Evolutionary conservation across 306 rosid species (phyloP).

Genomic region (cucumber (Cucumis sativus)): Cucumber_9930_V3 NC_026657.2:27509001-27509500

Average conservation of each 20-base stretch:
- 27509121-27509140: not conserved
- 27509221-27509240: not conserved
- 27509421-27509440: constrained; percentile 56
- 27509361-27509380: constrained; percentile 95
- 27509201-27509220: not conserved
- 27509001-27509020: not conserved
- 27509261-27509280: not conserved
- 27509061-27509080: not conserved
- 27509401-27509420: constrained; percentile 62
- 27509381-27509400: constrained; percentile 94
- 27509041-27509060: not conserved
- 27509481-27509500: constrained; percentile 54
- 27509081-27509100: not conserved
- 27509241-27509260: not conserved
- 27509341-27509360: constrained; percentile 87
- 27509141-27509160: not conserved
- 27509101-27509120: not conserved
- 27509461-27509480: constrained; percentile 64
- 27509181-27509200: not conserved
- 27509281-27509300: constrained; percentile 69
- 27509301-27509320: constrained; percentile 99
- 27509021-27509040: not conserved
- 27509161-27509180: not conserved
- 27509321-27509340: constrained; percentile 95
- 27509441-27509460: constrained; percentile 49